Conservation (phyloP, 2,329 filamentous ascomycete genomes). For the Ceratocystis eucalypticola region DNA sequence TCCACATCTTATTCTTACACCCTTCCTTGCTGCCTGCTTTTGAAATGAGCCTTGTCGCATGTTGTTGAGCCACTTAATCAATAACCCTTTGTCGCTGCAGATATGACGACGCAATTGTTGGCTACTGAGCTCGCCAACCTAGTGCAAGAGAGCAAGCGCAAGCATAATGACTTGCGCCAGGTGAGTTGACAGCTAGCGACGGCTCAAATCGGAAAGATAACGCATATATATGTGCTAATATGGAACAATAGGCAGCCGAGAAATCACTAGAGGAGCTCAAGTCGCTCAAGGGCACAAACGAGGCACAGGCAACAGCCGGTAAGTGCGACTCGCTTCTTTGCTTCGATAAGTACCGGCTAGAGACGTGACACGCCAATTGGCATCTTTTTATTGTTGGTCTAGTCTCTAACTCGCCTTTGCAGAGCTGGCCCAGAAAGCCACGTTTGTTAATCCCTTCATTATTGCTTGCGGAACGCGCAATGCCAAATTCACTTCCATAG, state of each 20-base stretch:
- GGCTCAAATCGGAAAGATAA: not conserved
- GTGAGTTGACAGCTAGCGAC: slow-evolving; percentile 32
- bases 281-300: slow-evolving; percentile 56
- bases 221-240: not conserved
- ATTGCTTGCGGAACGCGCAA: slow-evolving; percentile 85
- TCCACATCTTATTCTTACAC: not conserved
- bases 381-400: not conserved
- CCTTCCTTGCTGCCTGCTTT: not conserved
- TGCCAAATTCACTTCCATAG: slow-evolving; percentile 76
- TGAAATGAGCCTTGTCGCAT: slow-evolving; percentile 8
- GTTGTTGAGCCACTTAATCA: slow-evolving; percentile 8
- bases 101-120: slow-evolving; percentile 83
- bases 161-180: slow-evolving; percentile 78
- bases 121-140: slow-evolving; percentile 78
- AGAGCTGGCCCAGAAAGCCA: slow-evolving; percentile 72
- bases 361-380: not conserved
- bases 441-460: slow-evolving; percentile 87
- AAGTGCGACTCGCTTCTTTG: slow-evolving; percentile 20
- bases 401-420: slow-evolving; percentile 18
- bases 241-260: slow-evolving; percentile 58
- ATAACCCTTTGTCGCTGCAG: slow-evolving; percentile 3
- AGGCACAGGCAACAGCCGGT: slow-evolving; percentile 63
- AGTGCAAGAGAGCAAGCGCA: slow-evolving; percentile 90
- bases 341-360: not conserved
- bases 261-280: slow-evolving; percentile 87